Base-by-base conservation (phyloP, 2,329 filamentous ascomycete genomes). In the Pyrenophora tritici-repentis region DNA sequence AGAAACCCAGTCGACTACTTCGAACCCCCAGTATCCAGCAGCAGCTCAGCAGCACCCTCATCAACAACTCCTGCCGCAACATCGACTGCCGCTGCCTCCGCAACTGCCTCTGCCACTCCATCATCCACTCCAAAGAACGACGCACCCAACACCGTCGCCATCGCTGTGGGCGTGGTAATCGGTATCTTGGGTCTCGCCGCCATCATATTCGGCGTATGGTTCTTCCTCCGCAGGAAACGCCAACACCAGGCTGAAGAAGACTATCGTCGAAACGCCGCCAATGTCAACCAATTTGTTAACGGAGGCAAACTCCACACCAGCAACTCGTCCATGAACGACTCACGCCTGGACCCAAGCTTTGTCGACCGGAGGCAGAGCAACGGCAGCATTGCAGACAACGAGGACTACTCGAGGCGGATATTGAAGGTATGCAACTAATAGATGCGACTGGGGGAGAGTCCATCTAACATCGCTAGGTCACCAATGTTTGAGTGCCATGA, bases 361-460 rank as follows among this genome's bases (percentile, higher is more conserved):
- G 87, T 95, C 82, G 87, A 88, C 51, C 83, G 91, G 70, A 85
- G 92, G 75, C 83, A 93, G 78, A 97, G 93, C 76, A 90, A 94
- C 68, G 93, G 93, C 63, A 97, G 92, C 75, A 97, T 97, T 74
- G 93, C 92, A 44, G 93, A 97, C 74, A 95, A 97, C 76, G 86
- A 96, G 76, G 93, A 97, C 74, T 97, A 96, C 78, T 97, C 93
- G 57, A 86, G 93, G 77, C 89, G 90, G 77, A 97, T 97, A 75
- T 83, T 97, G 70, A 90, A 95, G 86, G 93, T 96, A 83, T 47
- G 49, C 40, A 6, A 17, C 14, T 10, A 24, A 26, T 43, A 16
- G 13, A 39, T 46, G 17, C 31, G n/a, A 29, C 17, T 5, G 5
- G 10, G 16, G 9, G 17, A 16, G 24, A 5, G 16, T 17, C 6